Evolutionary conservation across 768 basidiomycete genomes (phyloP), one percentile per base, ranked within the genome.

Genomic region (Serendipita sp.): DNA sequence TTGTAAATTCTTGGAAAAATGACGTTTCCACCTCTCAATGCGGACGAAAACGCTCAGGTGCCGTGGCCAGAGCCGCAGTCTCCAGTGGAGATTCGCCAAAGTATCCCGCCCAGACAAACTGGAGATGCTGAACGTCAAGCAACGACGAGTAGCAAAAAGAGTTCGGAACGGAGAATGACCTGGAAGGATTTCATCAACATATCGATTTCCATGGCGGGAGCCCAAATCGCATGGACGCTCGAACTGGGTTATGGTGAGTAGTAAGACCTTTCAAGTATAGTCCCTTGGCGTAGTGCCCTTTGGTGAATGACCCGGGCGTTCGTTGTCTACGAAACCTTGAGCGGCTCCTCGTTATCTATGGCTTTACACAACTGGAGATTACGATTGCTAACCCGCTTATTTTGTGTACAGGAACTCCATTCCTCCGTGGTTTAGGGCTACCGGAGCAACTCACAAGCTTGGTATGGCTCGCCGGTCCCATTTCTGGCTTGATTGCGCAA

Each of bases 181-280:
- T 67, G 69, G 40, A 67, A 70, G 71, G 31, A 67, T 77, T 62
- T 76, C 76, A 8, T 60, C 27, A 60, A 60, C 34, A 60, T 60
- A 23, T 60, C 55, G 66, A 81, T 96, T 66, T 90, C 92, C 5
- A 94, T 98, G 88, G 91, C 84, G 48, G 95, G 95, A 15, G 90
- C 88, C 3, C 90, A 96, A 75, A 85, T 97, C 29, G 87, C 91
- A 1, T 97, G 94, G 94, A 95, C 92, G 1, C 87, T 96, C 2
- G 92, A 95, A 71, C 82, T 94, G 29, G 91, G 91, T 91, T 93
- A 70, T 67, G 86, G 75, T 33, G 44, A 1, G 16, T 31, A 33
- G 62, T 40, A 40, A 6, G 40, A 40, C 13, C 5, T 40, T 13
- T 40, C 18, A 10, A 40, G 33, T 13, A 53, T 40, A 43, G 27